These are phyloP conservation scores for Boletus rufocinnamomeus DNA, from an alignment of 768 basidiomycete genomes.

Conservation along the genomic window DNA sequence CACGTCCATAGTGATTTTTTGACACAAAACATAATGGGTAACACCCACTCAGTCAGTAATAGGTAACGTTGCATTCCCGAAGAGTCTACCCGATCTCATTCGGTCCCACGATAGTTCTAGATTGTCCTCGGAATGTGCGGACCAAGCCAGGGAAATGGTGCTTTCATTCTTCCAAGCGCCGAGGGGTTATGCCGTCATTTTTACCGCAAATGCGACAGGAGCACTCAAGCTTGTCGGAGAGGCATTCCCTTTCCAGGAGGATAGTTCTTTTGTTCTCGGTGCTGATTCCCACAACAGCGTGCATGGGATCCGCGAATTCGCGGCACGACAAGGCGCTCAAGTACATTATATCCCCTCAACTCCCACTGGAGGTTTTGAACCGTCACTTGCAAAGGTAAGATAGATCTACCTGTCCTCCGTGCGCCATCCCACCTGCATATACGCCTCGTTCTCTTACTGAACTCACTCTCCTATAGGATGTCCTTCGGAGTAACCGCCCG, in stretches of 20 bases:
- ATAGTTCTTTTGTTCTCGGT: constrained; percentile 65
- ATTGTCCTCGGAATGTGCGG: constrained; percentile 63
- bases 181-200: constrained; percentile 76
- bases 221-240: constrained; percentile 85
- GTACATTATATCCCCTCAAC: constrained; percentile 68
- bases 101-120: constrained; percentile 52
- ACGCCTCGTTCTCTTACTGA: constrained; percentile 19
- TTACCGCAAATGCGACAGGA: constrained; percentile 77
- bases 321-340: constrained; percentile 51
- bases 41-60: constrained; percentile 82
- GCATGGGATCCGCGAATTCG: constrained; percentile 78
- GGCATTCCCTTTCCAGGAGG: constrained; percentile 65
- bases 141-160: constrained; percentile 71
- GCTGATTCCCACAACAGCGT: constrained; percentile 85
- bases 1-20: constrained; percentile 71
- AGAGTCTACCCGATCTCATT: neutral
- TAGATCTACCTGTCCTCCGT: neutral
- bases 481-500: constrained; percentile 54
- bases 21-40: constrained; percentile 66
- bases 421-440: constrained; percentile 9
- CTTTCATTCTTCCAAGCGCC: constrained; percentile 78
- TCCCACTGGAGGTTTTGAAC: constrained; percentile 63
- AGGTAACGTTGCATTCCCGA: constrained; percentile 46
- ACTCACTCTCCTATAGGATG: constrained; percentile 42
- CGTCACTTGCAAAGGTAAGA: constrained; percentile 58